Evolutionary conservation across 257 asterid genomes (phyloP).

Genomic region (Coffea eugenioides): DNA sequence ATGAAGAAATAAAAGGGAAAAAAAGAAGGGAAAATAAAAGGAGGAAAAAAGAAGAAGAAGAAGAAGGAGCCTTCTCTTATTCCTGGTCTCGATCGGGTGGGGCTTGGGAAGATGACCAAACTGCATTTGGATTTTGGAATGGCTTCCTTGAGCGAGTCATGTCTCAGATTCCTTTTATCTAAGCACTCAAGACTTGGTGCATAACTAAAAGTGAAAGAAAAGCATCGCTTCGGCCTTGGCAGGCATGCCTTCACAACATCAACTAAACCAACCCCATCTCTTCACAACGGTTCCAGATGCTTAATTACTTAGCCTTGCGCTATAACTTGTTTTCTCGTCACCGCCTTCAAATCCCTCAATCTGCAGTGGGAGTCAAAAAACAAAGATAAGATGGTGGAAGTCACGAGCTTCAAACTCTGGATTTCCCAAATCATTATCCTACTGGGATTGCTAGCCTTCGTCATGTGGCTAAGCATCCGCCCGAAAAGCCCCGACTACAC

Average conservation of each 20-base stretch:
- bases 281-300: not conserved
- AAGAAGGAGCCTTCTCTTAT: too few relatives aligned
- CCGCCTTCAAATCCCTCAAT: not conserved
- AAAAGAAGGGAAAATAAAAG: too few relatives aligned
- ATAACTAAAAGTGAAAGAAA: conserved; percentile 13
- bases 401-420: conserved; percentile 9
- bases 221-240: conserved; percentile 11
- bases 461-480: conserved; percentile 22
- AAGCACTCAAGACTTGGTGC: not conserved
- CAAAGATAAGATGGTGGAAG: not conserved
- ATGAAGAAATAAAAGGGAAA: too few relatives aligned
- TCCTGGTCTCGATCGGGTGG: too few relatives aligned
- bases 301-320: too few relatives aligned
- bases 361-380: not conserved
- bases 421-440: not conserved
- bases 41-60: too few relatives aligned
- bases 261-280: not conserved
- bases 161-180: not conserved
- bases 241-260: not conserved
- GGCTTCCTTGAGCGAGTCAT: not conserved
- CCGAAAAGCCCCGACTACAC: conserved; percentile 18
- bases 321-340: too few relatives aligned
- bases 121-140: too few relatives aligned
- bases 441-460: conserved; percentile 11
- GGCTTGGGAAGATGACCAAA: too few relatives aligned